Evolutionary conservation across 164 flowering plant genomes (phyloP), one percentile per base, ranked within the genome.

Genomic region (Litsea cubeba): DNA sequence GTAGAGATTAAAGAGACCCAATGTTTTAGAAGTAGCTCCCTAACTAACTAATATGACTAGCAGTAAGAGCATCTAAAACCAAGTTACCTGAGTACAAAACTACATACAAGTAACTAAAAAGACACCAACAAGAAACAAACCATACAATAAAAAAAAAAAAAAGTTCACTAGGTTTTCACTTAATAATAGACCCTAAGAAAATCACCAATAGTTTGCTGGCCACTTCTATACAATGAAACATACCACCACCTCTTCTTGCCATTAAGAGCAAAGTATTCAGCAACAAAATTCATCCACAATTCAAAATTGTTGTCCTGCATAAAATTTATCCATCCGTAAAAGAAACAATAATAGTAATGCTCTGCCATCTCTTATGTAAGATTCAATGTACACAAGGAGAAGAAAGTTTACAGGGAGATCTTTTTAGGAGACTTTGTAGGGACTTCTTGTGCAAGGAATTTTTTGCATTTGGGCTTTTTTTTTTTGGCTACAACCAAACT

Each of bases 291-390:
- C 72, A 98, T 86, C 99, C 99, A 96, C 77, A 91, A 96, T 20
- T 94, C 99, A 72, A 96, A 94, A 75, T 84, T 96, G 76, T 96
- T 96, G 77, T 96, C 99, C 99, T 96, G 72, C 79, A 78, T 8
- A 20, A 73, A 69, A 63, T 68, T 71, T 6, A 68, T 1, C 58
- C 50, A 50, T 54, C 26, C 71, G 26, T 71, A 75, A 5, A 76
- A 58, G 58, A 69, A 20, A 12, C 6, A 50, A 28, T 17, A 28
- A 28, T 17, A 6, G n/a, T 66, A 17, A 5, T 28, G 46, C 46
- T 40, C 10, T 40, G 46, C 46, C 35, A 40, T 40, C 26, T 32
- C 25, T 0, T 5, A 26, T 18, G 65, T 35, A 30, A 75, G 3
- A 12, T 58, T 35, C 46, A 66, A 30, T 8, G 35, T 30, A 30